Evolutionary conservation across 495 filamentous ascomycete genomes (phyloP).

Genomic region (Neurospora sp.): DNA sequence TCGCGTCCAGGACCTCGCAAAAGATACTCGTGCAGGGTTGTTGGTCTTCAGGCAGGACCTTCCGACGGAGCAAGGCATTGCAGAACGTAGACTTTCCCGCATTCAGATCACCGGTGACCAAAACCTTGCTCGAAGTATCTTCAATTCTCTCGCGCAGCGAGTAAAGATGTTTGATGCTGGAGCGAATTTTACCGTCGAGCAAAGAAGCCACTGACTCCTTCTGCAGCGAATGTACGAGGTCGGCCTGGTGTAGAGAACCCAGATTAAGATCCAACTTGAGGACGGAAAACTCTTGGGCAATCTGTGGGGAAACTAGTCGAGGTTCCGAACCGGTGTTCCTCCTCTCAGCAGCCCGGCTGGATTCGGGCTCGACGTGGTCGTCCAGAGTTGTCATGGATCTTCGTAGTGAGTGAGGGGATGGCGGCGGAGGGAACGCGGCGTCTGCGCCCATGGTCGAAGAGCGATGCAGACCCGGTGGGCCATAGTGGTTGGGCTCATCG

Average conservation of each 20-base stretch:
- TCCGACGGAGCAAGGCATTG: conserved; percentile 85
- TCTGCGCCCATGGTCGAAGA: conserved; percentile 37
- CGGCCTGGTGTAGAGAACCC: conserved; percentile 71
- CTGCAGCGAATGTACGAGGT: conserved; percentile 93
- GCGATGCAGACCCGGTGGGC: conserved; percentile 42
- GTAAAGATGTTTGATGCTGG: conserved; percentile 82
- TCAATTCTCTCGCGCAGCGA: conserved; percentile 87
- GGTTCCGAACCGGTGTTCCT: conserved; percentile 45
- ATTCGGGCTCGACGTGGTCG: conserved; percentile 52
- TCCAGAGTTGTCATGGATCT: conserved; percentile 65
- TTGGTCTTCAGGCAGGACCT: conserved; percentile 91
- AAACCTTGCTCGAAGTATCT: conserved; percentile 92
- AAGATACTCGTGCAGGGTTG: conserved; percentile 99
- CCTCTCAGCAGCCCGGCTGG: conserved; percentile 55
- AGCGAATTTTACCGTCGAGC: conserved; percentile 85
- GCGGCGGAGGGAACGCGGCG: conserved; percentile 5
- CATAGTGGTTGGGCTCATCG: conserved; percentile 22
- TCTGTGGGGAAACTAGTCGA: conserved; percentile 79
- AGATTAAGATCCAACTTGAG: conserved; percentile 91
- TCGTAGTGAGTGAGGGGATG: conserved; percentile 41
- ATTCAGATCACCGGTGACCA: conserved; percentile 96
- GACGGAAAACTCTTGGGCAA: conserved; percentile 91
- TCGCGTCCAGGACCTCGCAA: conserved; percentile 88
- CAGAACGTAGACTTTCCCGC: conserved; percentile 98
- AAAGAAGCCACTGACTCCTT: conserved; percentile 82